Evolutionary conservation across 164 flowering plant genomes (phyloP), one percentile per base, ranked within the genome.

Genomic region (Vitis vinifera): DNA sequence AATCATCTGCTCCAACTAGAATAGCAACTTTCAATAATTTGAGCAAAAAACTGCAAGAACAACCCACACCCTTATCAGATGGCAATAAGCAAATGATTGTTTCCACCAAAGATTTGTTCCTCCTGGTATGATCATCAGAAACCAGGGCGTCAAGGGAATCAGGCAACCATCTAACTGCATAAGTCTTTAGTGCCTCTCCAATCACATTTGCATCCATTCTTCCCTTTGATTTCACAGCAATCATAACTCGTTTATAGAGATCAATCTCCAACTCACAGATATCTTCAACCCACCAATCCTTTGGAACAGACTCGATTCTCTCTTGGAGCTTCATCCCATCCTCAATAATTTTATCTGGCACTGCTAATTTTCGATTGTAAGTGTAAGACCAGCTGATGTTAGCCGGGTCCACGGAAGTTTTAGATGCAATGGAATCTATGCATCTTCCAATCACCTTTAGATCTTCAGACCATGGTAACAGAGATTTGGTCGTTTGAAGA

Each of bases 251-350:
- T 77, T 83, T 88, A 80, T 86, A 93, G 7, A 88, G 83, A 64
- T 89, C 93, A 73, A 90, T 84, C 15, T 93, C 98, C 52, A 93
- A 82, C 76, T 89, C 98, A 71, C 94, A 90, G 72, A 91, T 80
- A 77, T 91, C 98, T 80, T 93, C 97, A 58, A 90, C 83, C 98
- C 98, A 93, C 97, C 97, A 93, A 75, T 91, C 98, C 71, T 76
- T 88, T 13, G 98, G 97, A 70, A 88, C 91, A 30, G 80, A 66
- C 10, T 74, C 83, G 9, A 62, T 30, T 69, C 77, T 85, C 23
- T 71, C 81, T 10, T 69, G 79, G 5, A 77, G 70, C 53, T 74
- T 79, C 37, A 52, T 63, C 9, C 74, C 82, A 59, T 66, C 75
- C 53, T 77, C 87, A 27, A 69, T 44, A 57, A 80, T 76, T 59